phyloP scores from a whole-genome alignment of 176 grass and related monocot genomes.

The Bothriochloa decipiens region DNA sequence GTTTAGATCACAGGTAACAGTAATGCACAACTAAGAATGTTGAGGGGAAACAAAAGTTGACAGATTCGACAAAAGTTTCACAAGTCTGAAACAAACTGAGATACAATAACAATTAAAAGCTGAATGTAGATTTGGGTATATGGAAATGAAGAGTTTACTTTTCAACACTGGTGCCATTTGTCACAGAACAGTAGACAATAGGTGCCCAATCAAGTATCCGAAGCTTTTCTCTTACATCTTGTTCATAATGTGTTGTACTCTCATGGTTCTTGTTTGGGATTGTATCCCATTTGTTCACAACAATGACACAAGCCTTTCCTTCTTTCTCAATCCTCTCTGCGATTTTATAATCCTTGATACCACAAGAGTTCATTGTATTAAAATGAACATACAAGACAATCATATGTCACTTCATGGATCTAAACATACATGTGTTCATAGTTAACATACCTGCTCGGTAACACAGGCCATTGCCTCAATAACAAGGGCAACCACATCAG shows the following conservation, averaged over 20 bases:
- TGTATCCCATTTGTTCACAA: slow-evolving; percentile 99
- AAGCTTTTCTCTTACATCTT: slow-evolving; percentile 95
- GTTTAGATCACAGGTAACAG: not conserved
- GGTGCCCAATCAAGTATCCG: slow-evolving; percentile 89
- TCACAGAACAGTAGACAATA: slow-evolving; percentile 88
- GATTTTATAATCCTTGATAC: slow-evolving; percentile 80
- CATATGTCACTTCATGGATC: not conserved
- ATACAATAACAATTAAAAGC: slow-evolving; percentile 18
- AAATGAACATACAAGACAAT: slow-evolving; percentile 1
- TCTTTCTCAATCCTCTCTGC: slow-evolving; percentile 95
- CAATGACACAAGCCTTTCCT: slow-evolving; percentile 94
- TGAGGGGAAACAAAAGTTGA: not conserved
- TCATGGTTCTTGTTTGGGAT: slow-evolving; percentile 98
- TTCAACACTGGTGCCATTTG: slow-evolving; percentile 72
- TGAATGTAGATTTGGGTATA: not conserved
- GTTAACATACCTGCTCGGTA: slow-evolving; percentile 80
- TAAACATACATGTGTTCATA: not conserved
- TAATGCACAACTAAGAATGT: not conserved
- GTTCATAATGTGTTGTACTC: slow-evolving; percentile 82
- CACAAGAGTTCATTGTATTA: slow-evolving; percentile 32
- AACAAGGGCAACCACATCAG: slow-evolving; percentile 94
- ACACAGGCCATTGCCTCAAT: slow-evolving; percentile 87
- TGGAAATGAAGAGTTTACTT: slow-evolving; percentile 60
- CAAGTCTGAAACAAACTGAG: slow-evolving; percentile 3
- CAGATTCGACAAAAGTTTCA: not conserved